These are phyloP conservation scores for Aspergillus tamarii DNA, from an alignment of 2,329 filamentous ascomycete genomes.

Conservation along the genomic window DNA sequence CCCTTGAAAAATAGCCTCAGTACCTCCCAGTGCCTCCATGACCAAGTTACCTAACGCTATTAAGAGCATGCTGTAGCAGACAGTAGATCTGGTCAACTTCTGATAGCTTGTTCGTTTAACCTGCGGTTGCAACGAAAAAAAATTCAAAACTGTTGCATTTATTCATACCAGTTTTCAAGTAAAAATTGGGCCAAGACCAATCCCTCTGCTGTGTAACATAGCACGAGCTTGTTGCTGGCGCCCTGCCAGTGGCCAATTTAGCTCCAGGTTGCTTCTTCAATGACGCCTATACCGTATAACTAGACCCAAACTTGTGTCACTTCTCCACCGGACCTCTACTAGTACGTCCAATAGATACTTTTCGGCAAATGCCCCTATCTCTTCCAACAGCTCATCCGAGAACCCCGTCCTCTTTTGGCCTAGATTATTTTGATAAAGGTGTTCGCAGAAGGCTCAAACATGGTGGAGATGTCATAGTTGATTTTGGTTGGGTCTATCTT, in stretches of 20 bases:
- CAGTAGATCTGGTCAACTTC: no score
- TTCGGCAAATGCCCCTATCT: no score
- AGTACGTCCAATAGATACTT: no score
- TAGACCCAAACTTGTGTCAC: neutral
- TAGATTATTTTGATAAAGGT: neutral
- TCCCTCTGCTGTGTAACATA: neutral
- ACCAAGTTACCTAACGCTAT: neutral
- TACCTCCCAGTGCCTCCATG: neutral
- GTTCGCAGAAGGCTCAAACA: no score
- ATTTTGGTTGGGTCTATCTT: neutral
- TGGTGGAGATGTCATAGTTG: no score
- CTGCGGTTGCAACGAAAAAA: no score
- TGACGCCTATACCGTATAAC: neutral
- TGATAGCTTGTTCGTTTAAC: no score
- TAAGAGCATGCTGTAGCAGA: neutral
- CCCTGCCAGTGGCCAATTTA: neutral
- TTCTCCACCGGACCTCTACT: neutral
- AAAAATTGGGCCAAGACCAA: no score
- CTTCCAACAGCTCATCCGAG: no score
- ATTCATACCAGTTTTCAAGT: neutral
- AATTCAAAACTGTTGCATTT: neutral
- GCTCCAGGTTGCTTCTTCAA: neutral
- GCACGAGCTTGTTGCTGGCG: neutral
- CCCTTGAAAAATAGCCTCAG: neutral
- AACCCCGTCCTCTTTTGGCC: neutral